Evolutionary conservation across 495 filamentous ascomycete genomes (phyloP).

Genomic region (Alectoria sarmentosa): DNA sequence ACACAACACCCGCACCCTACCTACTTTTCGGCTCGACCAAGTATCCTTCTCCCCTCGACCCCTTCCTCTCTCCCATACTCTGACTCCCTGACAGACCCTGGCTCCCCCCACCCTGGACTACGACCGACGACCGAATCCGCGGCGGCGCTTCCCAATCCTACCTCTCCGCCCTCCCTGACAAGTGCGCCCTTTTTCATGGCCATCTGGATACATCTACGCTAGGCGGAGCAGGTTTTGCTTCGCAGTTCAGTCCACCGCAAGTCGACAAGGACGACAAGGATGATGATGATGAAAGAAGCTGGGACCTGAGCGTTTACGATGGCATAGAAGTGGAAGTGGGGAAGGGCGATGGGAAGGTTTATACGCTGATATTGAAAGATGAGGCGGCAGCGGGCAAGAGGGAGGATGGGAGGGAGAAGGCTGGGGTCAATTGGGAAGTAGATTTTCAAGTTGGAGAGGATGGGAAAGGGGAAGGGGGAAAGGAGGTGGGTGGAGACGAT

Average conservation of each 20-base stretch:
- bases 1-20: not conserved
- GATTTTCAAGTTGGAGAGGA: slow-evolving; percentile 38
- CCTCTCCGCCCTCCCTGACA: slow-evolving; percentile 32
- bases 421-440: slow-evolving; percentile 48
- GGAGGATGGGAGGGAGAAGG: slow-evolving; percentile 54
- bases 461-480: slow-evolving; percentile 52
- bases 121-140: slow-evolving; percentile 65
- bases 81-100: slow-evolving; percentile 44
- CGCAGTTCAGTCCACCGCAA: slow-evolving; percentile 49
- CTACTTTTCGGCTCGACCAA: slow-evolving; percentile 20
- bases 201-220: slow-evolving; percentile 65
- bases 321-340: slow-evolving; percentile 43
- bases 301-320: slow-evolving; percentile 51
- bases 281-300: slow-evolving; percentile 37
- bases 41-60: not conserved
- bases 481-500: slow-evolving; percentile 34
- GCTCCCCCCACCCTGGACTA: slow-evolving; percentile 52
- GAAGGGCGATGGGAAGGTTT: slow-evolving; percentile 46
- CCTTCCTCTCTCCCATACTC: not conserved
- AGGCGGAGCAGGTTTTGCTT: slow-evolving; percentile 77
- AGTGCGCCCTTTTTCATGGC: slow-evolving; percentile 51
- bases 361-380: slow-evolving; percentile 71
- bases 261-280: slow-evolving; percentile 28
- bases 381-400: slow-evolving; percentile 46
- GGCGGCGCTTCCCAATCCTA: slow-evolving; percentile 59